Conservation (phyloP, 768 basidiomycete genomes). For the Sistotremastrum suecicum region DNA sequence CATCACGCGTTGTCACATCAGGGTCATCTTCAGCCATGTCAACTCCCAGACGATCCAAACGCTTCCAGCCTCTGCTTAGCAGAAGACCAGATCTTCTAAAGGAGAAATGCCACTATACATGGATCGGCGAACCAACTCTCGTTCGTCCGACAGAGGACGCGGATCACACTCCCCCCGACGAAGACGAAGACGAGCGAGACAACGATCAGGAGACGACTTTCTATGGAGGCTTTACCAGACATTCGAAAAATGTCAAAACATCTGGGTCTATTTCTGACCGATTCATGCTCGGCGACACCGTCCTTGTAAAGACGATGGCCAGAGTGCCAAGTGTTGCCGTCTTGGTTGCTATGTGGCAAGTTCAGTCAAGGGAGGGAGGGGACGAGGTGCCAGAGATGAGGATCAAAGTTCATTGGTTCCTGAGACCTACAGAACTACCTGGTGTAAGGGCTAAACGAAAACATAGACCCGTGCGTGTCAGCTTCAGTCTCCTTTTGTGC, state of each 20-base stretch:
- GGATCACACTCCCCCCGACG: background rate
- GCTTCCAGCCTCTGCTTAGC: too few species aligned
- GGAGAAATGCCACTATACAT: background rate
- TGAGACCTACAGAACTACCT: slow-evolving; percentile 50
- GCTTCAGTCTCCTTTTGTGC: background rate
- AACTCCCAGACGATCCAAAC: too few species aligned
- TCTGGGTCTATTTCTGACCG: slow-evolving; percentile 9
- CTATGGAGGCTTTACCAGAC: slow-evolving; percentile 5
- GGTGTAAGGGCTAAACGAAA: slow-evolving; percentile 44
- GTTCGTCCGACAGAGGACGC: background rate
- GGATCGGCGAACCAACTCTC: background rate
- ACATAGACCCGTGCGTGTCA: slow-evolving; percentile 36
- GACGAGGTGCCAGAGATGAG: slow-evolving; percentile 30
- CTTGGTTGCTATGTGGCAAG: slow-evolving; percentile 58
- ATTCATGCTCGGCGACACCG: slow-evolving; percentile 52
- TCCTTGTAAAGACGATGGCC: slow-evolving; percentile 37
- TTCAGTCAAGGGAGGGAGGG: slow-evolving; percentile 16
- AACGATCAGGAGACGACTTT: slow-evolving; percentile 6
- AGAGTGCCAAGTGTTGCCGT: slow-evolving; percentile 50
- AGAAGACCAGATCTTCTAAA: too few species aligned
- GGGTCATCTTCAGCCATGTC: too few species aligned
- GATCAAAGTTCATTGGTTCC: slow-evolving; percentile 63
- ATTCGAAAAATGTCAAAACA: background rate
- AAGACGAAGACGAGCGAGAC: slow-evolving; percentile 4
- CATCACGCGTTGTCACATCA: too few species aligned